Base-by-base conservation (phyloP, 345 rosid genomes). In the Carallia brachiata region DNA sequence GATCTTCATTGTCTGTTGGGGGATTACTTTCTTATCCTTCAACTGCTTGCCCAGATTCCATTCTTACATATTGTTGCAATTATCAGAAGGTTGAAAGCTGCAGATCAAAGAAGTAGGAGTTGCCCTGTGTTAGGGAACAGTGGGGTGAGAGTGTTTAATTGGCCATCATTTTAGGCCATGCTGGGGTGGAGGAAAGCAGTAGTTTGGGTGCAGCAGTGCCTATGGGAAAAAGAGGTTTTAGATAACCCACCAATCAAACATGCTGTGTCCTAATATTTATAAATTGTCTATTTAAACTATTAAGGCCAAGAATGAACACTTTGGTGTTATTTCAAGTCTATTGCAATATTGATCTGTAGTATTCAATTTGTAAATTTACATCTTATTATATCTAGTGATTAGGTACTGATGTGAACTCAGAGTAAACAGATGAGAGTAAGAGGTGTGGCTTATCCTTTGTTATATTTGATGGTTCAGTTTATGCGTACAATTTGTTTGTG, bases 131-230 rank as follows among this genome's bases (percentile, higher is more conserved):
- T 71, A 36, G 72, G 61, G 68, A 62, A 65, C 9, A 31, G 63
- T 58, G 57, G 37, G 23, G 23, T 74, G 15, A 32, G 52, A 34
- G 63, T 77, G 63, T 57, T 67, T 17, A 48, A 37, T 36, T 27
- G 57, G 68, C 66, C 68, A 27, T 62, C 62, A 18, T 62, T 62
- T 30, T 50, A 62, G 47, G 76, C 70, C 32, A 62, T 57, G 72
- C 34, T 9, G 6, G 61, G 40, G 63, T 73, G 28, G 18, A 66
- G 68, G 61, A 72, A 62, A 50, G 73, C 4, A 12, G 73, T 77
- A 76, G 63, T 63, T 55, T 68, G 36, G 76, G 72, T 62, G 76
- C 80, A 23, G 70, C 70, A 40, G 57, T 67, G 70, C 72, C 63
- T 55, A 32, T 66, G 72, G 68, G 12, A 32, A 61, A 62, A 66